Percentiles rank a stretch among this genome's conserved stretches.
phyloP scores from a whole-genome alignment of 805 yeast genomes.

The Kregervanrija fluxuum region DNA sequence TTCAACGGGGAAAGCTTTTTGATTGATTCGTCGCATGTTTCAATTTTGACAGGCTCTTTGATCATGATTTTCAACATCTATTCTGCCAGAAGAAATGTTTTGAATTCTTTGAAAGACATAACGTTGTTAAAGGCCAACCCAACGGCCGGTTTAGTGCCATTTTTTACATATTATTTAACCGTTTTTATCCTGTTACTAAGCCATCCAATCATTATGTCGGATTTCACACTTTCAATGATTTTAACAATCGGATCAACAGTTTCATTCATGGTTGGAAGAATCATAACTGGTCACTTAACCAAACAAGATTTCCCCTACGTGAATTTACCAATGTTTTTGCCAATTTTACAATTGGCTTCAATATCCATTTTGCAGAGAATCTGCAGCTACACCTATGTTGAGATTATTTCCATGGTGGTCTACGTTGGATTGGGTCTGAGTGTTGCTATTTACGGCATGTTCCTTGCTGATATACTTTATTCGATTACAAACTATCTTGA shows the following conservation, averaged over 20 bases:
- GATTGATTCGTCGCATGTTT: constrained; percentile 32
- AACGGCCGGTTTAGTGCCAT: constrained; percentile 46
- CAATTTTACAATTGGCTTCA: constrained; percentile 41
- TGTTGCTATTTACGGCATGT: constrained; percentile 59
- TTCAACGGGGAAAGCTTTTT: background rate
- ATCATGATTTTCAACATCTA: constrained; percentile 57
- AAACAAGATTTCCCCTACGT: constrained; percentile 66
- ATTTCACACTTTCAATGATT: constrained; percentile 47
- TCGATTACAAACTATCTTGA: constrained; percentile 77
- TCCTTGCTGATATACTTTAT: constrained; percentile 70
- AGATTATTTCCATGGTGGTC: constrained; percentile 43
- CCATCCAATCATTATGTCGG: constrained; percentile 44
- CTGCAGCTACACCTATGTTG: constrained; percentile 32
- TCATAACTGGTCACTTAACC: constrained; percentile 82
- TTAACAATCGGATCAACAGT: constrained; percentile 66
- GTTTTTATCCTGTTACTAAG: constrained; percentile 40
- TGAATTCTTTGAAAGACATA: constrained; percentile 33
- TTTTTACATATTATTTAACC: constrained; percentile 44
- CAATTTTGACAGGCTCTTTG: constrained; percentile 44
- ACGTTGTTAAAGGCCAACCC: constrained; percentile 28
- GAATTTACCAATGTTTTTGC: constrained; percentile 65
- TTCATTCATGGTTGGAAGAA: constrained; percentile 87
- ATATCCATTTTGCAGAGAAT: constrained; percentile 29
- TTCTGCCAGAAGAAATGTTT: constrained; percentile 59
- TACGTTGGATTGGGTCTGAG: constrained; percentile 66